Evolutionary conservation across 495 filamentous ascomycete genomes (phyloP).

Genomic region (Amorphotheca resinae): DNA sequence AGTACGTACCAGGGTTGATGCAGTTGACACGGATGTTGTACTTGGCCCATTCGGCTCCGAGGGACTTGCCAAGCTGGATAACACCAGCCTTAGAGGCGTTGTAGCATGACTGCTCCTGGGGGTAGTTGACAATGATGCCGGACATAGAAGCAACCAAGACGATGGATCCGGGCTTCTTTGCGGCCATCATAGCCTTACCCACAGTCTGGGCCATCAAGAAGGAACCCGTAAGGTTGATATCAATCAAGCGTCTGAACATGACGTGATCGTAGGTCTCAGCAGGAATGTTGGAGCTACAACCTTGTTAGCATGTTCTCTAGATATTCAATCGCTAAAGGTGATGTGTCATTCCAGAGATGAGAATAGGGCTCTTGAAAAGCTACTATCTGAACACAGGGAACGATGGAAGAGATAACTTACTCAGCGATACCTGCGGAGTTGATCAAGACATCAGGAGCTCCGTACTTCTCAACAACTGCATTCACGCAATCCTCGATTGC

Average conservation of each 20-base stretch:
- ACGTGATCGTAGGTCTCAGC: conserved; percentile 40
- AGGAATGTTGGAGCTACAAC: conserved; percentile 41
- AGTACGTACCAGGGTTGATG: conserved; percentile 45
- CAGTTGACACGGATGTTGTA: conserved; percentile 65
- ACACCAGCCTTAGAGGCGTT: conserved; percentile 73
- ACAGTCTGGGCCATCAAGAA: conserved; percentile 56
- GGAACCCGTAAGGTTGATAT: conserved; percentile 65
- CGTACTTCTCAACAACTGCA: conserved; percentile 45
- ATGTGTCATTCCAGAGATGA: neutral
- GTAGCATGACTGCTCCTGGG: conserved; percentile 67
- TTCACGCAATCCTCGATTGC: conserved; percentile 50
- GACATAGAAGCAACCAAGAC: conserved; percentile 69
- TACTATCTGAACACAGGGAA: neutral
- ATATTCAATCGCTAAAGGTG: neutral
- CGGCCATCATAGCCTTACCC: conserved; percentile 52
- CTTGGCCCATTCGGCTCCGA: conserved; percentile 71
- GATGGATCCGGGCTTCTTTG: conserved; percentile 53
- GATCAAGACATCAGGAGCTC: conserved; percentile 58
- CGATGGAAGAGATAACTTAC: conserved; percentile 22
- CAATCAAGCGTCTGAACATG: conserved; percentile 59
- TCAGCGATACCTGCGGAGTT: conserved; percentile 81
- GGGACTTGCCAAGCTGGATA: conserved; percentile 60
- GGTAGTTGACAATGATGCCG: conserved; percentile 66
- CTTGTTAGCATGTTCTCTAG: neutral
- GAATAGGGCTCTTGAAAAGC: neutral